These are phyloP conservation scores for Apiotrichum mycotoxinovorans DNA, from an alignment of 1,284 basidiomycete species.

Conservation along the genomic window DNA sequence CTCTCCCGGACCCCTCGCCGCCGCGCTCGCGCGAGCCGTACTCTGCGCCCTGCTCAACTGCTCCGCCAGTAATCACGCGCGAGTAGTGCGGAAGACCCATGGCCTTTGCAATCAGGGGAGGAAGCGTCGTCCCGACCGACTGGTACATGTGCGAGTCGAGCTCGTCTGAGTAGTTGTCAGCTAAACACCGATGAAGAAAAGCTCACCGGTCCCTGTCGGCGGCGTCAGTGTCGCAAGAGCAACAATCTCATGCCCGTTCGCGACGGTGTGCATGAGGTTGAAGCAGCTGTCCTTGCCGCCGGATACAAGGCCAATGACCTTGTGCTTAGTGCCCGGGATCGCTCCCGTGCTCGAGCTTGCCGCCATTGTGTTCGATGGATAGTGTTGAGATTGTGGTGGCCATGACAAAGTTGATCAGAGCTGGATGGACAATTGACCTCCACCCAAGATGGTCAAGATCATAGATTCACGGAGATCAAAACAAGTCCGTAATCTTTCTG, in stretches of 20 bases:
- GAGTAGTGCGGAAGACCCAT: constrained; percentile 83
- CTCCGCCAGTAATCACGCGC: constrained; percentile 71
- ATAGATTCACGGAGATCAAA: not conserved
- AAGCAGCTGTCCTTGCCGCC: constrained; percentile 98
- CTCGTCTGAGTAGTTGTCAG: constrained; percentile 66
- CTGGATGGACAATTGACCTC: no score
- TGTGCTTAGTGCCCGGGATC: constrained; percentile 50
- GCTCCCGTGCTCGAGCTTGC: not conserved
- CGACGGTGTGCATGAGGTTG: constrained; percentile 84
- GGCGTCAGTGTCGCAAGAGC: constrained; percentile 88
- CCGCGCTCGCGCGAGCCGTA: constrained; percentile 62
- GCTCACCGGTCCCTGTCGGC: constrained; percentile 72
- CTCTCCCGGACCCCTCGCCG: constrained; percentile 54
- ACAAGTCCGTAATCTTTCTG: not conserved
- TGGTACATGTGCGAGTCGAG: constrained; percentile 99
- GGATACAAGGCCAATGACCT: constrained; percentile 90
- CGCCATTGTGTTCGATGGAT: constrained; percentile 3
- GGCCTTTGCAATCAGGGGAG: constrained; percentile 79
- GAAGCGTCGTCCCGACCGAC: constrained; percentile 92
- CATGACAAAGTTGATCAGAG: not conserved
- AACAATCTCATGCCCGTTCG: constrained; percentile 82
- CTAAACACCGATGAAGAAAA: no score
- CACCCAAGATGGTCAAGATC: not conserved
- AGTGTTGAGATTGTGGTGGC: not conserved
- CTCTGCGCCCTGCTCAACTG: constrained; percentile 75